A percentile compares a stretch with the other conserved stretches of the same genome.
phyloP scores from a whole-genome alignment of 805 yeast genomes.

The Zygotorulaspora danielsina region DNA sequence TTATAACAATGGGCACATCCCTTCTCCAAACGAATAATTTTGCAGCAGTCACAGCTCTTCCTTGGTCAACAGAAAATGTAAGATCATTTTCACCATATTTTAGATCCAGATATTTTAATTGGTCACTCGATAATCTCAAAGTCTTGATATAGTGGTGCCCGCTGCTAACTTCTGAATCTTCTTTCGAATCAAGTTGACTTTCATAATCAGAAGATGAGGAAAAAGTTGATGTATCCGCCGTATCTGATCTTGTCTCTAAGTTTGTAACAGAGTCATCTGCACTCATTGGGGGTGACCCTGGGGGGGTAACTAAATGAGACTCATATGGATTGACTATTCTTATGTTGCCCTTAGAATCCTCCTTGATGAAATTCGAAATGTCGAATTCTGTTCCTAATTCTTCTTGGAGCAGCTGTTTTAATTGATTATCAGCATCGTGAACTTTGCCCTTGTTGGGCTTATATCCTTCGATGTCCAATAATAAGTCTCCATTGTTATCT shows the following conservation, averaged over 20 bases:
- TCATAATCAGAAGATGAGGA: constrained; percentile 14
- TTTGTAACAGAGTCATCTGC: constrained; percentile 17
- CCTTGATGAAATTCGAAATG: constrained; percentile 43
- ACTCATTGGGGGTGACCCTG: constrained; percentile 22
- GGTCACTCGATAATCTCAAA: constrained; percentile 85
- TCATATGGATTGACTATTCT: constrained; percentile 45
- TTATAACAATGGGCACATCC: constrained; percentile 83
- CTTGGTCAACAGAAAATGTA: constrained; percentile 74
- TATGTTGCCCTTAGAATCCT: constrained; percentile 65
- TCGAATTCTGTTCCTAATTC: constrained; percentile 61
- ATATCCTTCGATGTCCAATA: constrained; percentile 93
- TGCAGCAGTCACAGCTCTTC: constrained; percentile 70
- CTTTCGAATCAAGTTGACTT: constrained; percentile 14
- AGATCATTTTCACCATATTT: constrained; percentile 76
- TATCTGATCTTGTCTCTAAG: constrained; percentile 11
- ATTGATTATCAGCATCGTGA: constrained; percentile 68
- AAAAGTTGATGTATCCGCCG: constrained; percentile 16
- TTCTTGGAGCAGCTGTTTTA: constrained; percentile 67
- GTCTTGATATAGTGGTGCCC: constrained; percentile 68
- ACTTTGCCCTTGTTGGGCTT: constrained; percentile 79
- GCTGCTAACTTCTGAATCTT: constrained; percentile 11
- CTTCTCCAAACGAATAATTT: constrained; percentile 80
- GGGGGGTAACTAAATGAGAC: constrained; percentile 17
- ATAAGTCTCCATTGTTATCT: constrained; percentile 83
- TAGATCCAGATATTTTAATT: constrained; percentile 66